Conservation (phyloP, 1,139 yeast genomes). For the Yamadazyma sp. region DNA sequence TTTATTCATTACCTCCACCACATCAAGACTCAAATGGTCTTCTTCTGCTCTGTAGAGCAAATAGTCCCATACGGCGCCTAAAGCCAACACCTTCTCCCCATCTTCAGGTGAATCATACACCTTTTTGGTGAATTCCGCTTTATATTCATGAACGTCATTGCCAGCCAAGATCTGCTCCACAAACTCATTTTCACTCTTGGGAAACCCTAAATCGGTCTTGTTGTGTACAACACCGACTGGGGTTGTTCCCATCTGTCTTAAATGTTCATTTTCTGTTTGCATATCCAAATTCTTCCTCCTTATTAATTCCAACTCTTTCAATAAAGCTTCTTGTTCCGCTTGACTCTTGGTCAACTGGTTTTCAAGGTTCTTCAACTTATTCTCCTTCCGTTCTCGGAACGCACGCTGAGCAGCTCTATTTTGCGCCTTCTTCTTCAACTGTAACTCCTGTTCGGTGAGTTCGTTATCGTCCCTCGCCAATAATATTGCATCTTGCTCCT, state of each 20-base stretch:
- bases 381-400: conserved; percentile 81
- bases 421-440: conserved; percentile 68
- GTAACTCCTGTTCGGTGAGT: conserved; percentile 49
- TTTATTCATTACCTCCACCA: conserved; percentile 54
- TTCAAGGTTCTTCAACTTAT: conserved; percentile 67
- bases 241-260: conserved; percentile 12
- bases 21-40: conserved; percentile 47
- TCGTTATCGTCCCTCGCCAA: conserved; percentile 42
- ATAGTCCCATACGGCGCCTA: conserved; percentile 85
- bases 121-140: conserved; percentile 23
- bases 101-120: conserved; percentile 37
- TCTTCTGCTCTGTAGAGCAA: conserved; percentile 49
- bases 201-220: conserved; percentile 30
- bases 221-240: background rate
- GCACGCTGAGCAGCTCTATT: conserved; percentile 91
- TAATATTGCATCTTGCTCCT: conserved; percentile 39
- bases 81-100: conserved; percentile 54
- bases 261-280: conserved; percentile 58
- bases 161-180: conserved; percentile 29
- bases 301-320: conserved; percentile 53
- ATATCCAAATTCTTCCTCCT: conserved; percentile 55
- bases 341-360: conserved; percentile 60
- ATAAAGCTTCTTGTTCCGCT: conserved; percentile 51
- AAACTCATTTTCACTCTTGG: conserved; percentile 36
- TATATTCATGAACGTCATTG: conserved; percentile 18